These are phyloP conservation scores for Amaranthus hypochondriacus DNA, from an alignment of 148 eudicot genomes.

Conservation along the genomic window DNA sequence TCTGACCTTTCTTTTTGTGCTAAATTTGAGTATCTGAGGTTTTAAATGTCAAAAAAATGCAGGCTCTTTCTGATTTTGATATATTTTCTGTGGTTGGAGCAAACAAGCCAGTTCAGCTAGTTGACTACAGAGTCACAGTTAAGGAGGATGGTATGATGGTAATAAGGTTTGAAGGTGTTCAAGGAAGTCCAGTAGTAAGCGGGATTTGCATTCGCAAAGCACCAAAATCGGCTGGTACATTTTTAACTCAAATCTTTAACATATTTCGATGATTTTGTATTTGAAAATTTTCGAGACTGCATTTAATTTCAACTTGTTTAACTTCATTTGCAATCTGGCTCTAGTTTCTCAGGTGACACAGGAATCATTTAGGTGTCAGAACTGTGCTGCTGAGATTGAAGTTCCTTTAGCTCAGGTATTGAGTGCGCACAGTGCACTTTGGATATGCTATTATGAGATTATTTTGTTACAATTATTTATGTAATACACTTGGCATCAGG, in stretches of 20 bases:
- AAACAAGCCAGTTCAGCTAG: slow-evolving; percentile 78
- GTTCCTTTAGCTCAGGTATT: slow-evolving; percentile 68
- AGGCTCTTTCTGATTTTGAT: slow-evolving; percentile 85
- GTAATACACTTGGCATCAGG: slow-evolving; percentile 24
- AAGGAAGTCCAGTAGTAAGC: slow-evolving; percentile 69
- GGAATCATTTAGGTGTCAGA: slow-evolving; percentile 52
- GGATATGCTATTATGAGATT: background rate
- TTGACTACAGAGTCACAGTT: slow-evolving; percentile 59
- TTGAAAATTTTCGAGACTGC: background rate
- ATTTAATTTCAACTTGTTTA: background rate
- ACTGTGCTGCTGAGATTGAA: slow-evolving; percentile 66
- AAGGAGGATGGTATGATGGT: slow-evolving; percentile 53
- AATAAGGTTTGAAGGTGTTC: slow-evolving; percentile 75
- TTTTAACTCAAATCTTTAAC: background rate
- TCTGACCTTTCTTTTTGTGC: background rate
- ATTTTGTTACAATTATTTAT: slow-evolving; percentile 3
- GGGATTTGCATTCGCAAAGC: slow-evolving; percentile 86
- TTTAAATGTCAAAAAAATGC: slow-evolving; percentile 21
- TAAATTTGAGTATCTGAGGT: background rate
- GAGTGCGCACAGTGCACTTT: background rate
- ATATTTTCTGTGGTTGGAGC: slow-evolving; percentile 88
- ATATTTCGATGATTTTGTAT: background rate
- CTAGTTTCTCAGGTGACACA: slow-evolving; percentile 39
- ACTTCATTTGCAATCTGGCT: slow-evolving; percentile 3
- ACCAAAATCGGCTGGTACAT: slow-evolving; percentile 50